Percentiles rank a stretch among this genome's conserved stretches.
phyloP scores from a whole-genome alignment of 345 rosid species.

The Microcos paniculata region DNA sequence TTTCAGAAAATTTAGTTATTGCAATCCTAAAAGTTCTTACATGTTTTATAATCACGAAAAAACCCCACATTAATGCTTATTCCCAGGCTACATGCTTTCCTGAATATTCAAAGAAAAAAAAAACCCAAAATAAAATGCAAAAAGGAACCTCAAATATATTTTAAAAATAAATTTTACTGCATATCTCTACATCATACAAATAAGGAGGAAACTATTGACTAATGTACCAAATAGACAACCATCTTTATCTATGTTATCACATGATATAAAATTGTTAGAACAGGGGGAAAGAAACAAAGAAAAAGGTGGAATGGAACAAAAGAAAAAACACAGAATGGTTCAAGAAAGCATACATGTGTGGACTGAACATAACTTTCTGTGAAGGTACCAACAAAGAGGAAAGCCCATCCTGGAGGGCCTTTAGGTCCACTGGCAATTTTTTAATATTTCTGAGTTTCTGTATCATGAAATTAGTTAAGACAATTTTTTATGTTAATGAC shows the following conservation, averaged over 20 bases:
- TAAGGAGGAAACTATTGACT: not conserved
- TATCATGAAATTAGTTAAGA: conserved; percentile 21
- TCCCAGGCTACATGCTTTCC: not conserved
- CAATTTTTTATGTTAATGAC: not conserved
- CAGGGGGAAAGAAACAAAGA: no score
- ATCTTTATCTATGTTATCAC: not conserved
- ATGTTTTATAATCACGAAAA: not conserved
- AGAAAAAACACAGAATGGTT: not conserved
- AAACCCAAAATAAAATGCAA: no score
- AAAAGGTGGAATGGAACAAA: no score
- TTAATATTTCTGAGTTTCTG: conserved; percentile 70
- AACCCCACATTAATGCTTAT: not conserved
- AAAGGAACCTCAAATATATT: not conserved
- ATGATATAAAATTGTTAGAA: not conserved
- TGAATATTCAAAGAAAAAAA: no score
- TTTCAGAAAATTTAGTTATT: not conserved
- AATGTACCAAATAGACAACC: not conserved
- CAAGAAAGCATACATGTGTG: conserved; percentile 55
- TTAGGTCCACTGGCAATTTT: conserved; percentile 82
- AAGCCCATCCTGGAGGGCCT: conserved; percentile 77
- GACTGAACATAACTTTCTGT: conserved; percentile 75
- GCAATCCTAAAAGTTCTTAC: not conserved
- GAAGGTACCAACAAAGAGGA: conserved; percentile 85
- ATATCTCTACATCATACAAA: not conserved
- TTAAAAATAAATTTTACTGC: not conserved